Evolutionary conservation across 78 protist genomes (phyloP), one percentile per base, ranked within the genome.

Genomic region (Chrysochromulina parva): DNA sequence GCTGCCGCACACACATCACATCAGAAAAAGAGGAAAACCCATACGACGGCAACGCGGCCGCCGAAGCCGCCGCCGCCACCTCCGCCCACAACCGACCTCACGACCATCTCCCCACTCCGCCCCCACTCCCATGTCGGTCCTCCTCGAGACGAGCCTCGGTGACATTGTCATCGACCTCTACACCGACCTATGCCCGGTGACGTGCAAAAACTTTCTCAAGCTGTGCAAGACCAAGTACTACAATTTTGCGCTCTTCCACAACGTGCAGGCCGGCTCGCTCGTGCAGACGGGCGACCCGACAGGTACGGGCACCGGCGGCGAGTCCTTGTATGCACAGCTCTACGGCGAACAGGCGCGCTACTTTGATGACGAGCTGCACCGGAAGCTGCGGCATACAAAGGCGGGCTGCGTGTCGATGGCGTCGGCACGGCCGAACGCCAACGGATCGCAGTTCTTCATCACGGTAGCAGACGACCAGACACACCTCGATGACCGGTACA

Each of bases 181-280:
- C 90, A 28, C 38, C n/a, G 95, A 97, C 28, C 94, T 93, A 65
- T 89, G 95, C 57, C 99, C 99, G 6, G 62, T 13, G 26, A 90
- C 94, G 28, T 78, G 96, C 81, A 86, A 85, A 91, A 98, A 97
- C 91, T 98, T 98, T 74, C 89, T 98, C 88, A 98, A 97, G 91
- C 97, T 96, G 53, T 96, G 96, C 96, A 96, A 98, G 96, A 67
- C 97, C 80, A 97, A 98, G 90, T 98, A 98, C 93, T 98, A 97
- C 96, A 98, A 98, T 93, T 62, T 88, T 71, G 92, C 95, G 86
- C 55, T 96, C 66, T 96, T 98, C 80, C 93, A 93, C 92, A 90
- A 94, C 66, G 97, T 98, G 17, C 96, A 96, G 90, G 92, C 93
- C 48, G 97, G 97, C 65, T 94, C 88, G 69, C 22, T 96, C 50